Conservation (phyloP, 2,329 filamentous ascomycete genomes). For the Neonectria faginata region DNA sequence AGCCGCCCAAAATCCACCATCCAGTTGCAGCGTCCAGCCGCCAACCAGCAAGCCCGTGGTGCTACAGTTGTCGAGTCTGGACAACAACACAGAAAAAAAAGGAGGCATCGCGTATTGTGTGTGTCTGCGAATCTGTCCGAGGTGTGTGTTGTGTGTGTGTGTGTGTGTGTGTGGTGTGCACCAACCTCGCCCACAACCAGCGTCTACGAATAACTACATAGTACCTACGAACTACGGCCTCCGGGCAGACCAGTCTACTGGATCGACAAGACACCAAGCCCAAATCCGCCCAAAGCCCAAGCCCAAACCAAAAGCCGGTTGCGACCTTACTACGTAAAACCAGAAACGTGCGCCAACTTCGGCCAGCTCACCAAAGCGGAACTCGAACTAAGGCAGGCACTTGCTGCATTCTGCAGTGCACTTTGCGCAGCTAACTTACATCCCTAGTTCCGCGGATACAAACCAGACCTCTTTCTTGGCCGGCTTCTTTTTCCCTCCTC, state of each 20-base stretch:
- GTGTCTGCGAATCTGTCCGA: background rate
- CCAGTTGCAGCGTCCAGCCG: slow-evolving; percentile 4
- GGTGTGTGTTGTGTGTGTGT: background rate
- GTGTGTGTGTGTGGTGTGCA: background rate
- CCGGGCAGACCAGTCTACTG: too few relatives aligned
- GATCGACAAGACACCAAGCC: slow-evolving; percentile 6
- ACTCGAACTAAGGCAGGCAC: slow-evolving; percentile 17
- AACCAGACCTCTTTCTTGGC: background rate
- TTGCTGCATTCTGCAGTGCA: slow-evolving; percentile 3
- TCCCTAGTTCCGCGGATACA: background rate
- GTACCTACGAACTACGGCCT: too few relatives aligned
- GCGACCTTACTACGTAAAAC: background rate
- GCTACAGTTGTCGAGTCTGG: background rate
- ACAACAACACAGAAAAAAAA: background rate
- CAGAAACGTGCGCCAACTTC: slow-evolving; percentile 33
- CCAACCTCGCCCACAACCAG: background rate
- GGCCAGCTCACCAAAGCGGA: slow-evolving; percentile 44
- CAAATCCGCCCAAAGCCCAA: slow-evolving; percentile 3
- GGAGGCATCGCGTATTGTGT: background rate
- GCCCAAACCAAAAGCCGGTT: slow-evolving; percentile 2
- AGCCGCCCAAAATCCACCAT: slow-evolving; percentile 5
- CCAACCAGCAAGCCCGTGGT: background rate
- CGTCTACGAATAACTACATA: background rate
- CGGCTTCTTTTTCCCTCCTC: background rate
- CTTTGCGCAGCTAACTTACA: background rate